phyloP scores from a whole-genome alignment of 768 basidiomycete species.

The Trametes cingulata region DNA sequence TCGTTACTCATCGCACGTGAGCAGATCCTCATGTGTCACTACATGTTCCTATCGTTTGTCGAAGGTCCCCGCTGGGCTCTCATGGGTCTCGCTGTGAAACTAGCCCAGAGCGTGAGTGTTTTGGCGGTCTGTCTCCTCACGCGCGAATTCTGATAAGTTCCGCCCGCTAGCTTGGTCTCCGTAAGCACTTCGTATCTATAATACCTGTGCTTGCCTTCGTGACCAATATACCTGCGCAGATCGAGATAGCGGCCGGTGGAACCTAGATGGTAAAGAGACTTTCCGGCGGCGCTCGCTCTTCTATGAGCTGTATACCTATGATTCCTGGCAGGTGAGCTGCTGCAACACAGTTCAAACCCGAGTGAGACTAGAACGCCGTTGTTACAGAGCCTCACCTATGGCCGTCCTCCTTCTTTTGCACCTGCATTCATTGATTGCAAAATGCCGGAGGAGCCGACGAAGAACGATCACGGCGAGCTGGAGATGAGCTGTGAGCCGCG shows the following conservation, averaged over 20 bases:
- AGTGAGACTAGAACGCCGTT: not conserved
- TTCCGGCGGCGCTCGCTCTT: constrained; percentile 59
- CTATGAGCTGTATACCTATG: constrained; percentile 68
- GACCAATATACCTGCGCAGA: constrained; percentile 39
- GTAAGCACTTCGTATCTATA: constrained; percentile 43
- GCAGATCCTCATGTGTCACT: constrained; percentile 58
- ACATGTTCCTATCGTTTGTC: constrained; percentile 47
- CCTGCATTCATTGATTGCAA: constrained; percentile 57
- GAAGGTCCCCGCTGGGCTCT: constrained; percentile 66
- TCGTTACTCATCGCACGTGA: constrained; percentile 29
- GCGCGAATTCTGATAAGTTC: constrained; percentile 13
- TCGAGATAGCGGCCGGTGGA: constrained; percentile 69
- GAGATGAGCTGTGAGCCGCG: constrained; percentile 61
- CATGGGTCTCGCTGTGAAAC: constrained; percentile 70
- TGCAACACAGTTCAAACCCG: not conserved
- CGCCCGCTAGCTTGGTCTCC: constrained; percentile 57
- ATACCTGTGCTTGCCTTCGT: not conserved
- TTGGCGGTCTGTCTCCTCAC: constrained; percentile 17
- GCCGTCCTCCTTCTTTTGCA: constrained; percentile 67
- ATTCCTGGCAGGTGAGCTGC: constrained; percentile 63
- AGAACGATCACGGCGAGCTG: constrained; percentile 47
- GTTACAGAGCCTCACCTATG: constrained; percentile 66
- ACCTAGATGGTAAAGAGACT: constrained; percentile 55
- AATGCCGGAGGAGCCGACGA: constrained; percentile 43
- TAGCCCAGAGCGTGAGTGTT: constrained; percentile 61